A percentile compares a stretch with the other conserved stretches of the same genome.
phyloP scores from a whole-genome alignment of 768 basidiomycete species.

The Trametes villosa region DNA sequence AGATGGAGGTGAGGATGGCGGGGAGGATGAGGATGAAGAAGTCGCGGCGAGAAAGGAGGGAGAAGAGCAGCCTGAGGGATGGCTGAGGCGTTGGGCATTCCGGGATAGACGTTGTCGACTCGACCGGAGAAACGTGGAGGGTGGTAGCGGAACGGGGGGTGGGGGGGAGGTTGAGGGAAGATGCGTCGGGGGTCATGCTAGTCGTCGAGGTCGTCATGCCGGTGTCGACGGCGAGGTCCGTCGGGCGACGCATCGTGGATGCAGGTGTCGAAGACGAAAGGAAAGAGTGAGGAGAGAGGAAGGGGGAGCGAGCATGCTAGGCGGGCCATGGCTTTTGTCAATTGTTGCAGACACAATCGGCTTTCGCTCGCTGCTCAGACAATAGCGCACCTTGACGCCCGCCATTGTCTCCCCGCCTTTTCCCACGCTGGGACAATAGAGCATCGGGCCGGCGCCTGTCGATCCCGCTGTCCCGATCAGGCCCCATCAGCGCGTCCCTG shows the following conservation, averaged over 20 bases:
- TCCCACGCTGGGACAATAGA: constrained; percentile 26
- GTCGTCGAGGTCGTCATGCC: constrained; percentile 23
- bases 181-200: constrained; percentile 29
- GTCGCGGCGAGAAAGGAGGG: constrained; percentile 62
- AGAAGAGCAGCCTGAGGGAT: constrained; percentile 67
- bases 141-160: constrained; percentile 25
- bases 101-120: constrained; percentile 30
- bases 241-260: constrained; percentile 31
- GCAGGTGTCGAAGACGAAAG: constrained; percentile 17
- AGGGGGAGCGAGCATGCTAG: constrained; percentile 1
- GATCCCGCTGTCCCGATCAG: constrained; percentile 17
- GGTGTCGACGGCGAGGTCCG: constrained; percentile 32
- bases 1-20: constrained; percentile 61
- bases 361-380: constrained; percentile 3
- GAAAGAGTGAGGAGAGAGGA: constrained; percentile 24
- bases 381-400: constrained; percentile 23
- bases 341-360: constrained; percentile 27
- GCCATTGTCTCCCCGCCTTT: constrained; percentile 13
- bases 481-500: constrained; percentile 1
- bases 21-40: constrained; percentile 63
- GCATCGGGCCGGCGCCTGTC: constrained; percentile 4
- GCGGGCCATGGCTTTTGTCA: constrained; percentile 38
- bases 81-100: constrained; percentile 44
- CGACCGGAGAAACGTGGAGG: constrained; percentile 23
- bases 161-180: constrained; percentile 23